phyloP scores from a whole-genome alignment of 2,329 filamentous ascomycete genomes.

The Verticillium longisporum region DNA sequence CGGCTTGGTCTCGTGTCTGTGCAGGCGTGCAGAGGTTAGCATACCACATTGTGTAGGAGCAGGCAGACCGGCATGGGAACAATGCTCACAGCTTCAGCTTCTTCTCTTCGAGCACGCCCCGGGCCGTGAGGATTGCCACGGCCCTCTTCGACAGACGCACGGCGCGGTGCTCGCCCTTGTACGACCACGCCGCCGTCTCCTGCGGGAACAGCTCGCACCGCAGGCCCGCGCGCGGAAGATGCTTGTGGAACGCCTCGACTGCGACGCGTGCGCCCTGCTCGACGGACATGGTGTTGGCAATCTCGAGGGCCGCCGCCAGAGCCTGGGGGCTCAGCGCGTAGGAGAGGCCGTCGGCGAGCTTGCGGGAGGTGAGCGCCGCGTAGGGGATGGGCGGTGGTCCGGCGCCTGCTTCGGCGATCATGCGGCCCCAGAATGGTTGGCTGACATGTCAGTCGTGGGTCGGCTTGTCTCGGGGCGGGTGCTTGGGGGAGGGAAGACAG shows the following conservation, averaged over 20 bases:
- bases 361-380: slow-evolving; percentile 7
- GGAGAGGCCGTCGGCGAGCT: slow-evolving; percentile 5
- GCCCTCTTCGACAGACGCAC: neutral
- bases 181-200: slow-evolving; percentile 3
- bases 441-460: neutral
- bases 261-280: slow-evolving; percentile 7
- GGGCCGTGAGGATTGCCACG: neutral
- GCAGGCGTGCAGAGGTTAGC: neutral
- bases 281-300: slow-evolving; percentile 6
- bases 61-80: neutral
- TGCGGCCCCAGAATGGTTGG: slow-evolving; percentile 9
- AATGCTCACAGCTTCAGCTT: slow-evolving; percentile 3
- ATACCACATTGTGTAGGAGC: neutral
- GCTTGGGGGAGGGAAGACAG: too few relatives aligned
- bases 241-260: slow-evolving; percentile 6
- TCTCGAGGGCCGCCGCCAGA: slow-evolving; percentile 2
- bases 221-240: slow-evolving; percentile 5
- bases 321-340: slow-evolving; percentile 5
- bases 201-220: slow-evolving; percentile 9
- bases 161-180: neutral
- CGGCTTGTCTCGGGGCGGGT: neutral
- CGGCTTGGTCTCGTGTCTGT: slow-evolving; percentile 3
- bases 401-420: slow-evolving; percentile 8
- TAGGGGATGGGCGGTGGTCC: slow-evolving; percentile 10
- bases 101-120: neutral